These are phyloP conservation scores for Eucalyptus marginata DNA, from an alignment of 345 rosid genomes.

Conservation along the genomic window DNA sequence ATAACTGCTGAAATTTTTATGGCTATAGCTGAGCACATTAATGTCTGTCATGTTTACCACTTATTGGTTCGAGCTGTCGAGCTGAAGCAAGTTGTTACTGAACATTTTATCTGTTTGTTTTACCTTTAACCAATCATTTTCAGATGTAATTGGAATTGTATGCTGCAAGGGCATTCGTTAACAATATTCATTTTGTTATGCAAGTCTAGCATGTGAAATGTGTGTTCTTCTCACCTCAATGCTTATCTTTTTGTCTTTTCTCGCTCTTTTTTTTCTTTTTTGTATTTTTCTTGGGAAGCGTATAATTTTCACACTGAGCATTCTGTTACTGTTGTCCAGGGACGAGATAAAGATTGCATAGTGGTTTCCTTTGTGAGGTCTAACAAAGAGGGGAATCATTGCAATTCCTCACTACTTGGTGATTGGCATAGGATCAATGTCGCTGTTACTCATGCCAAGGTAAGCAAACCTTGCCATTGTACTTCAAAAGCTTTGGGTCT, in stretches of 20 bases:
- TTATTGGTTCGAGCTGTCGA: too few species aligned
- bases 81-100: too few species aligned
- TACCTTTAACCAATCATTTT: too few species aligned
- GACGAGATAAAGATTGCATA: slow-evolving; percentile 95
- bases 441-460: slow-evolving; percentile 93
- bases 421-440: slow-evolving; percentile 99
- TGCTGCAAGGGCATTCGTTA: background rate
- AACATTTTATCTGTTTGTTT: too few species aligned
- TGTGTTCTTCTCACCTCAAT: background rate
- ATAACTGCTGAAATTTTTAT: too few species aligned
- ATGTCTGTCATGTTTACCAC: too few species aligned
- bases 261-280: background rate
- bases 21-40: too few species aligned
- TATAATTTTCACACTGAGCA: background rate
- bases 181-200: background rate
- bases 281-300: background rate
- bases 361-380: slow-evolving; percentile 80
- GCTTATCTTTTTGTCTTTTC: background rate
- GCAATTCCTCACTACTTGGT: slow-evolving; percentile 65
- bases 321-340: slow-evolving; percentile 24
- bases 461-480: background rate
- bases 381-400: slow-evolving; percentile 43
- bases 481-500: background rate
- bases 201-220: background rate
- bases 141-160: too few species aligned